These are phyloP conservation scores for Kodamaea jinghongensis DNA, from an alignment of 805 yeast species.

Conservation along the genomic window DNA sequence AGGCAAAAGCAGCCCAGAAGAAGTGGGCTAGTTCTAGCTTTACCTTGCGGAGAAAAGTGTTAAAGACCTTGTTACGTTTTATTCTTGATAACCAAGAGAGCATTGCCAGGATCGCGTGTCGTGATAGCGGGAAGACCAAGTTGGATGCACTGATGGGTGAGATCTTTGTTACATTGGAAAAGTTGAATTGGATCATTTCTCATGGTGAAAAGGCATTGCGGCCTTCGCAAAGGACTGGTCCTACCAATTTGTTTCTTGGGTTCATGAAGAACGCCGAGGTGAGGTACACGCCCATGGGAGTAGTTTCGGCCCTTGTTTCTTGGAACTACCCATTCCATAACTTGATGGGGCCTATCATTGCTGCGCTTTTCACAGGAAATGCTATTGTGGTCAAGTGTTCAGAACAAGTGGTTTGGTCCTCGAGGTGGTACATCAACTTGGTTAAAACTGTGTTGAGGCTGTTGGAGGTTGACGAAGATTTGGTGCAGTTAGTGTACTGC, in stretches of 20 bases:
- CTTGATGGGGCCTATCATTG: conserved; percentile 86
- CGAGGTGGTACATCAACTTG: conserved; percentile 70
- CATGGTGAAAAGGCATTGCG: conserved; percentile 75
- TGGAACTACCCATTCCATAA: conserved; percentile 99
- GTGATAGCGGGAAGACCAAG: conserved; percentile 96
- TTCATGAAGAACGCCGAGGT: conserved; percentile 88
- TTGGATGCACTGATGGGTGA: conserved; percentile 96
- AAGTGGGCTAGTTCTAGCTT: conserved; percentile 53
- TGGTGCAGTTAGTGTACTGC: conserved; percentile 86
- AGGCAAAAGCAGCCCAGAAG: conserved; percentile 54
- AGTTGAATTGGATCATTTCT: conserved; percentile 81
- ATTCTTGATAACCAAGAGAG: conserved; percentile 79
- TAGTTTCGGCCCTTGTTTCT: conserved; percentile 84
- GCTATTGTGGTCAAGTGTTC: conserved; percentile 91
- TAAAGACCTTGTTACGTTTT: conserved; percentile 68
- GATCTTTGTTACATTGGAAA: conserved; percentile 91
- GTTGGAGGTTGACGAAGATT: conserved; percentile 73
- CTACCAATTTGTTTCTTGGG: conserved; percentile 78
- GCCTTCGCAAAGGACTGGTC: conserved; percentile 79
- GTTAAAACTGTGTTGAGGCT: conserved; percentile 68
- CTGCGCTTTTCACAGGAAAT: conserved; percentile 87
- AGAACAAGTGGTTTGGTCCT: conserved; percentile 95
- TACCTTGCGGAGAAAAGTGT: conserved; percentile 63
- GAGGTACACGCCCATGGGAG: conserved; percentile 88
- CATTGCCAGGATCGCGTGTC: conserved; percentile 87